Base-by-base conservation (phyloP, 116 monocot species). In the Iris pallida region DNA sequence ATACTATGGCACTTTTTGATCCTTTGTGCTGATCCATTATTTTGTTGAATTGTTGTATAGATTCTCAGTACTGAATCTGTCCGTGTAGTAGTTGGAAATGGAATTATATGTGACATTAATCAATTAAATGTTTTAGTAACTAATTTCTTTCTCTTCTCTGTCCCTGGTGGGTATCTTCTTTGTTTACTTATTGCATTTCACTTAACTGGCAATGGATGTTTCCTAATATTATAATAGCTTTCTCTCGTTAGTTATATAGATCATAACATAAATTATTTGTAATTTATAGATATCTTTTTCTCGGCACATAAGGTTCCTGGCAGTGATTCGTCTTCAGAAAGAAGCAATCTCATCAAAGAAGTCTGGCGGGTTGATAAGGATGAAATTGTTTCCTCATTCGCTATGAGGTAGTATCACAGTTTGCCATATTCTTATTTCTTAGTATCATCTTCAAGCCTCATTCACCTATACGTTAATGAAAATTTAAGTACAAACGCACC, bases 341-440 rank as follows among this genome's bases (percentile, higher is more conserved):
- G 65, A 67, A 62, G 17, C 42, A 44, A 74, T 58, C 79, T 97
- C 41, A 42, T 30, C 47, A 69, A 53, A 16, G 83, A 82, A 82
- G 72, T 85, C n/a, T 97, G 97, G 97, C 81, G 92, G 61, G 85
- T 97, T 66, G 81, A 88, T 66, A 97, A 97, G 67, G 90, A 97
- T 83, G 97, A 92, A 66, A 16, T 85, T 78, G 7, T 87, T 70
- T 87, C 97, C 57, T 87, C 87, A 41, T 90, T 80, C 85, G 79
- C 78, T 30, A 97, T 97, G 97, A 83, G 97, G 97, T 97, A 67
- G 7, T 57, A n/a, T 48, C 7, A 20, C 42, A 14, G 17, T 5
- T 53, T 12, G 1, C 0, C 30, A 12, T n/a, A n/a, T n/a, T n/a
- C n/a, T n/a, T n/a, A n/a, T n/a, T n/a, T n/a, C n/a, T n/a, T n/a